These are phyloP conservation scores for Talaromyces atroroseus DNA, from an alignment of 2,329 filamentous ascomycete genomes.

Conservation along the genomic window DNA sequence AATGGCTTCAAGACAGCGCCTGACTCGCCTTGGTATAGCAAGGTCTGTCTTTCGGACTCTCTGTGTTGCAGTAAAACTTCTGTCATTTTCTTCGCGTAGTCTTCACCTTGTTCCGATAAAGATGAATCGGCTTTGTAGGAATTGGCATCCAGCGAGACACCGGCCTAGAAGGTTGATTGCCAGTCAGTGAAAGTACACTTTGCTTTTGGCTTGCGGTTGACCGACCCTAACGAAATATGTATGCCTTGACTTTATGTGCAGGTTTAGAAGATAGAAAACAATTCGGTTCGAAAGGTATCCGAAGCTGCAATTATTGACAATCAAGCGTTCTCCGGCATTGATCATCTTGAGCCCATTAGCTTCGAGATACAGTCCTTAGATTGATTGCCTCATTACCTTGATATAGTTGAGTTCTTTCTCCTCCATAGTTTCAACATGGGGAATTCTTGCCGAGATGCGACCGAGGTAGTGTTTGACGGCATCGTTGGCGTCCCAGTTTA, in stretches of 20 bases:
- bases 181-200: neutral
- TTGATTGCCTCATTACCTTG: constrained; percentile 48
- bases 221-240: constrained; percentile 80
- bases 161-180: constrained; percentile 47
- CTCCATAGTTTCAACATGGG: constrained; percentile 93
- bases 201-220: neutral
- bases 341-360: constrained; percentile 61
- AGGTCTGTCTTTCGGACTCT: constrained; percentile 67
- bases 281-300: constrained; percentile 95
- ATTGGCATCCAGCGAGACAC: constrained; percentile 79
- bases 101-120: constrained; percentile 70
- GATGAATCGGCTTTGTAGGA: constrained; percentile 88
- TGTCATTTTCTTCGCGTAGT: constrained; percentile 80
- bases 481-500: constrained; percentile 85
- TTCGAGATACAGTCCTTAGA: neutral
- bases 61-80: constrained; percentile 77
- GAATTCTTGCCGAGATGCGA: constrained; percentile 86
- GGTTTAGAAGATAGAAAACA: constrained; percentile 94
- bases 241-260: constrained; percentile 91
- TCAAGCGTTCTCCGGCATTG: constrained; percentile 86
- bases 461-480: constrained; percentile 87
- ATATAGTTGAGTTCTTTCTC: constrained; percentile 93
- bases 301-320: constrained; percentile 96
- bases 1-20: constrained; percentile 70
- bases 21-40: constrained; percentile 63